Conservation (phyloP, 805 yeast genomes). For the Saccharomycopsis sp. region DNA sequence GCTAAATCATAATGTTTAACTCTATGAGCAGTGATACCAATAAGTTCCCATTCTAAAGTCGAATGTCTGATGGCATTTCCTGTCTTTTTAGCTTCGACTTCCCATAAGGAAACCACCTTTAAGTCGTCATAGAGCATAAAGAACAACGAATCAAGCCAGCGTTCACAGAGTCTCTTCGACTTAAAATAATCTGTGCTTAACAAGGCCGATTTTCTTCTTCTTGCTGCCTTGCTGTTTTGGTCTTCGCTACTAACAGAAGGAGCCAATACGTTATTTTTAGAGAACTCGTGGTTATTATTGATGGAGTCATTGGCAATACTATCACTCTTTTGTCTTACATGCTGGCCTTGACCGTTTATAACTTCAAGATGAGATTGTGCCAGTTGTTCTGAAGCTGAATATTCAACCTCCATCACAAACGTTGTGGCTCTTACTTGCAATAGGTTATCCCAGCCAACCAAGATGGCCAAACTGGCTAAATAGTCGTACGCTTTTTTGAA, state of each 20-base stretch:
- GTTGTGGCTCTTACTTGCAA: constrained; percentile 59
- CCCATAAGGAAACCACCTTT: constrained; percentile 27
- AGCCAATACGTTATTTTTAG: neutral
- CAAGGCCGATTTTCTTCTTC: neutral
- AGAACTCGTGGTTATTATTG: constrained; percentile 3
- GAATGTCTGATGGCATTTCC: constrained; percentile 39
- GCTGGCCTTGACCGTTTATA: constrained; percentile 16
- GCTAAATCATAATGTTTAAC: constrained; percentile 43
- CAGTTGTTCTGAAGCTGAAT: constrained; percentile 31
- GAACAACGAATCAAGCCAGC: constrained; percentile 58
- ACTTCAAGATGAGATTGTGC: constrained; percentile 19
- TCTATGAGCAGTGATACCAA: constrained; percentile 50
- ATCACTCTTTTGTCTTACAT: constrained; percentile 6
- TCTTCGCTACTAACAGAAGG: constrained; percentile 21
- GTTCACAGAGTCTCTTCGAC: constrained; percentile 58
- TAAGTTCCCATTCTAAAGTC: constrained; percentile 69
- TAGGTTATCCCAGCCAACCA: constrained; percentile 78
- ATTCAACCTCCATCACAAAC: constrained; percentile 78
- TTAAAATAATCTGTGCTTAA: constrained; percentile 24
- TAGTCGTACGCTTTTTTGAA: constrained; percentile 59
- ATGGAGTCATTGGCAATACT: neutral
- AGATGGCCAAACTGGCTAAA: constrained; percentile 58
- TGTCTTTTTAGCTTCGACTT: constrained; percentile 24
- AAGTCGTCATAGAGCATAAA: constrained; percentile 32
- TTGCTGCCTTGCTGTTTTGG: neutral